Conservation (phyloP, 2,329 filamentous ascomycete genomes). For the Cadophora luteo-olivacea region DNA sequence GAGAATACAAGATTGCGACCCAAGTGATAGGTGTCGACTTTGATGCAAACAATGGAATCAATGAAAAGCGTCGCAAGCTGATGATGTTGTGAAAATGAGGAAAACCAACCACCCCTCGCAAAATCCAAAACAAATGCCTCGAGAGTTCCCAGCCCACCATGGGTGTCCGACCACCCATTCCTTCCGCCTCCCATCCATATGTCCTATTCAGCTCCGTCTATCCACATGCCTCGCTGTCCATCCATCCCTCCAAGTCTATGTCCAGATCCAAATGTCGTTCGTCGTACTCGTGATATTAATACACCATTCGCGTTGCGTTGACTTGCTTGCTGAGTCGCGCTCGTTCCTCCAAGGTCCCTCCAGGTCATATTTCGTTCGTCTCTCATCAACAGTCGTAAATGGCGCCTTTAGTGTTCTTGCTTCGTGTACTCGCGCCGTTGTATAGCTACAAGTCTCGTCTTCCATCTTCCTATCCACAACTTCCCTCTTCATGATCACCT, state of each 20-base stretch:
- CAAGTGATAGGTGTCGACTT: background rate
- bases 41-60: background rate
- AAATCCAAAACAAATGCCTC: constrained; percentile 14
- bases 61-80: background rate
- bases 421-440: constrained; percentile 6
- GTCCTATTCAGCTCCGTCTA: constrained; percentile 27
- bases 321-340: background rate
- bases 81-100: constrained; percentile 1
- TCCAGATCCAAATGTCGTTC: constrained; percentile 9
- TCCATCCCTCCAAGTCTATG: constrained; percentile 8
- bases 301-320: constrained; percentile 21
- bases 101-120: background rate
- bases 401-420: background rate
- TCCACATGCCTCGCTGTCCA: constrained; percentile 3
- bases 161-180: background rate
- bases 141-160: constrained; percentile 8
- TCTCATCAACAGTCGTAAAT: constrained; percentile 33
- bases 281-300: constrained; percentile 31
- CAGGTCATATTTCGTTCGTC: constrained; percentile 20
- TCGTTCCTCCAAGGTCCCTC: background rate
- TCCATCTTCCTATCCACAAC: background rate
- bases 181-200: background rate
- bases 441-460: constrained; percentile 17
- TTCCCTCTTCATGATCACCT: background rate
- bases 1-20: constrained; percentile 6